Conservation (phyloP, 345 rosid species). For the Hibiscus tridactylites region DNA sequence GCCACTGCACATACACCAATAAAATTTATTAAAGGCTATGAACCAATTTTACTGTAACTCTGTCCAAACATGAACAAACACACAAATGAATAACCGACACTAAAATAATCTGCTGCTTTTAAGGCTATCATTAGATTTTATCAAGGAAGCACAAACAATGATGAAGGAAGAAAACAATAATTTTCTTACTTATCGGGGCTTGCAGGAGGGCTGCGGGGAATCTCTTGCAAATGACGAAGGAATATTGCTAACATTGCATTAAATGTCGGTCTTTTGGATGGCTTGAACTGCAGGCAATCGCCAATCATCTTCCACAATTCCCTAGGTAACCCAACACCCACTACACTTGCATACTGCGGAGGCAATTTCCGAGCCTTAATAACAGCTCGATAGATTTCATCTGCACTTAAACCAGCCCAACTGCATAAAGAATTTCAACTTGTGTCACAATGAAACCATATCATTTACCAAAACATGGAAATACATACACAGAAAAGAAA, state of each 20-base stretch:
- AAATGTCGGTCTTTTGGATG: constrained; percentile 79
- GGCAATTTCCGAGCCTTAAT: constrained; percentile 76
- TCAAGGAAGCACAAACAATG: neutral
- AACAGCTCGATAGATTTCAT: constrained; percentile 87
- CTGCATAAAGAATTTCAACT: constrained; percentile 33
- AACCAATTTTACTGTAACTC: neutral
- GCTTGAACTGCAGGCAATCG: constrained; percentile 92
- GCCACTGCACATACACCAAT: constrained; percentile 41
- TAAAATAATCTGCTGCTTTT: neutral
- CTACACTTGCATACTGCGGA: constrained; percentile 94
- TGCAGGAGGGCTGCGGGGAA: constrained; percentile 85
- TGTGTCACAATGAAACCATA: constrained; percentile 4
- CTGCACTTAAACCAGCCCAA: constrained; percentile 89
- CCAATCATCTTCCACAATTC: constrained; percentile 99
- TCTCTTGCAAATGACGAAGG: constrained; percentile 84
- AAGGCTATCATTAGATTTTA: neutral
- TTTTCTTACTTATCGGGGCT: constrained; percentile 79
- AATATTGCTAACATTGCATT: constrained; percentile 85
- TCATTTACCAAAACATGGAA: neutral
- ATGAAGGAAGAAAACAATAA: neutral
- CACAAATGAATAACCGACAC: neutral
- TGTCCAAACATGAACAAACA: neutral
- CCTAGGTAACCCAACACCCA: constrained; percentile 93
- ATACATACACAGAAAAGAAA: neutral
- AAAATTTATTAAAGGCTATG: neutral